phyloP scores from a whole-genome alignment of 169 alveolate genomes.

The Cryptosporidium ubiquitum region DNA sequence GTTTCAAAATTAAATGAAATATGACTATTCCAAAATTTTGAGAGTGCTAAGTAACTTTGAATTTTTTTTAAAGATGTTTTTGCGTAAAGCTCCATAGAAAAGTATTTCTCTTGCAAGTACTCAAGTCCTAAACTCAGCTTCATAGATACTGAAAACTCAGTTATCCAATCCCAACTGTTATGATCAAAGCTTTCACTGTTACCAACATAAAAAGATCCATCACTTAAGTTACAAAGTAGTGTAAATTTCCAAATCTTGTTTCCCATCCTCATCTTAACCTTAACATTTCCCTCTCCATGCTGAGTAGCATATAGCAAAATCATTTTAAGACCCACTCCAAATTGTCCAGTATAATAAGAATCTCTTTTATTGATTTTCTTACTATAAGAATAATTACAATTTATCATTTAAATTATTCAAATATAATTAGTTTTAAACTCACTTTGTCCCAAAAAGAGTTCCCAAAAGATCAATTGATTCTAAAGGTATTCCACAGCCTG shows the following conservation, averaged over 20 bases:
- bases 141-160: conserved; percentile 54
- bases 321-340: conserved; percentile 74
- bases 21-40: conserved; percentile 38
- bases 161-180: conserved; percentile 57
- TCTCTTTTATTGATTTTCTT: conserved; percentile 48
- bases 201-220: conserved; percentile 67
- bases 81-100: conserved; percentile 45
- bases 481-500: conserved; percentile 69
- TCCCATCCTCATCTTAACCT: conserved; percentile 68
- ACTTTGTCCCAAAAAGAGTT: conserved; percentile 69
- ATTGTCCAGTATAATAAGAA: conserved; percentile 65
- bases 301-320: conserved; percentile 66
- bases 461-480: conserved; percentile 69
- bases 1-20: conserved; percentile 28
- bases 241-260: conserved; percentile 40
- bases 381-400: conserved; percentile 4
- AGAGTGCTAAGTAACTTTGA: conserved; percentile 30
- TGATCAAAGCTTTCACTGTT: conserved; percentile 40
- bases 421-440: conserved; percentile 1
- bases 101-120: conserved; percentile 36
- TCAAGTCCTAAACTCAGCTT: conserved; percentile 11
- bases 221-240: conserved; percentile 33
- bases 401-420: background rate
- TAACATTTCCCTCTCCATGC: conserved; percentile 25
- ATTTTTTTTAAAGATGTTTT: conserved; percentile 3